phyloP scores from a whole-genome alignment of 2,329 filamentous ascomycete species.

The Colletotrichum sojae region DNA sequence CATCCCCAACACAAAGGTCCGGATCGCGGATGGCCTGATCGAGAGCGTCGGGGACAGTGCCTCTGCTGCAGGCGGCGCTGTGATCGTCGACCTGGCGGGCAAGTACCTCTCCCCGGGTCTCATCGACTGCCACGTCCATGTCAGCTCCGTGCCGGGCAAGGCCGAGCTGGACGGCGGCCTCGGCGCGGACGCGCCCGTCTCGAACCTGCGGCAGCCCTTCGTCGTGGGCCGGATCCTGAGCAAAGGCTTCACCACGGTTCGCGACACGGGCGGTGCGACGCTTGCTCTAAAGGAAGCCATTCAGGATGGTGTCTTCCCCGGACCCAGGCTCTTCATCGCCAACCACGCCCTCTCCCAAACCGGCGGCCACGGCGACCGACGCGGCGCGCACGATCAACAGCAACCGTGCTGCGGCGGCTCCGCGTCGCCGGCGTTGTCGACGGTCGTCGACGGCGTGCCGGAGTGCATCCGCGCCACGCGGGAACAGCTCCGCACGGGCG shows the following conservation, averaged over 20 bases:
- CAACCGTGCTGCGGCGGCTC: conserved; percentile 61
- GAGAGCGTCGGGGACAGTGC: conserved; percentile 41
- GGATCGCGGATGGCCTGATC: conserved; percentile 53
- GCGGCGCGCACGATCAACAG: conserved; percentile 55
- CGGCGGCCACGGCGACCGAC: conserved; percentile 70
- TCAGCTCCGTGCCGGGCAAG: conserved; percentile 49
- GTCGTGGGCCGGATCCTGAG: conserved; percentile 64
- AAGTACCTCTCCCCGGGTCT: conserved; percentile 51
- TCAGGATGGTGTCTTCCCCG: conserved; percentile 67
- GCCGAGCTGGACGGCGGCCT: conserved; percentile 45
- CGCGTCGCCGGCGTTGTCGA: conserved; percentile 56
- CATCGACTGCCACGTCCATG: conserved; percentile 53
- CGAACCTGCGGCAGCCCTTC: conserved; percentile 62
- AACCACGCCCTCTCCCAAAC: conserved; percentile 70
- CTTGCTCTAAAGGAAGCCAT: conserved; percentile 70
- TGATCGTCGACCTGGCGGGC: conserved; percentile 45
- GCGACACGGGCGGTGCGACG: conserved; percentile 71
- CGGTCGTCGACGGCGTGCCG: conserved; percentile 67
- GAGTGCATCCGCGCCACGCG: conserved; percentile 66
- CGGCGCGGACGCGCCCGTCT: conserved; percentile 51
- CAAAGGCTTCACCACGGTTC: conserved; percentile 71
- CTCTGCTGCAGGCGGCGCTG: conserved; percentile 2
- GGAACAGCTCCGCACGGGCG: conserved; percentile 68
- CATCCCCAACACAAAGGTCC: conserved; percentile 48
- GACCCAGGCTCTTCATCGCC: conserved; percentile 69